Conservation (phyloP, 164 flowering plant genomes). For the Hamamelis virginiana region DNA sequence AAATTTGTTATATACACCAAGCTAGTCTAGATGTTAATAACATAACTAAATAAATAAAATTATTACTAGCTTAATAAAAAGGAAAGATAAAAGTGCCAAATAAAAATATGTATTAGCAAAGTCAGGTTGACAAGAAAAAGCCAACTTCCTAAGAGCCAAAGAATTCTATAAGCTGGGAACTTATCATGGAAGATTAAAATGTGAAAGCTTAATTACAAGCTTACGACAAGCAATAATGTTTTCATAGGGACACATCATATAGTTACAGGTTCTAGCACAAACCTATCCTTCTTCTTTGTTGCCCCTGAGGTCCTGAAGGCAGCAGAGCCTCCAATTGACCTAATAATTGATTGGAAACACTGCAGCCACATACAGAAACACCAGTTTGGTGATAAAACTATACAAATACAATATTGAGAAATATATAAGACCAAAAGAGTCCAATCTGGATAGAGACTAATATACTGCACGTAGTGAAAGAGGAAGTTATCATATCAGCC, state of each 20-base stretch:
- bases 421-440: neutral
- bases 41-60: too few relatives aligned
- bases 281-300: slow-evolving; percentile 79
- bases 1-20: neutral
- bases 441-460: neutral
- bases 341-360: slow-evolving; percentile 56
- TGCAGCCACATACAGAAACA: slow-evolving; percentile 33
- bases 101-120: neutral
- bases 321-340: slow-evolving; percentile 66
- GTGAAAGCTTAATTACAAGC: neutral
- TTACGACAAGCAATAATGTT: neutral
- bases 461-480: neutral
- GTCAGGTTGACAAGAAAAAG: neutral
- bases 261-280: slow-evolving; percentile 13
- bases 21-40: neutral
- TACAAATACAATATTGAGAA: neutral
- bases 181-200: neutral
- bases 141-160: neutral
- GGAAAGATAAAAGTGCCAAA: neutral
- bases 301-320: slow-evolving; percentile 71
- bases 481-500: neutral
- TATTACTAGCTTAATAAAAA: neutral
- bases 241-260: neutral
- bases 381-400: neutral
- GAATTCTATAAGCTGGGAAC: neutral